Evolutionary conservation across 1,284 basidiomycete genomes (phyloP).

Genomic region (Irpex sp.): DNA sequence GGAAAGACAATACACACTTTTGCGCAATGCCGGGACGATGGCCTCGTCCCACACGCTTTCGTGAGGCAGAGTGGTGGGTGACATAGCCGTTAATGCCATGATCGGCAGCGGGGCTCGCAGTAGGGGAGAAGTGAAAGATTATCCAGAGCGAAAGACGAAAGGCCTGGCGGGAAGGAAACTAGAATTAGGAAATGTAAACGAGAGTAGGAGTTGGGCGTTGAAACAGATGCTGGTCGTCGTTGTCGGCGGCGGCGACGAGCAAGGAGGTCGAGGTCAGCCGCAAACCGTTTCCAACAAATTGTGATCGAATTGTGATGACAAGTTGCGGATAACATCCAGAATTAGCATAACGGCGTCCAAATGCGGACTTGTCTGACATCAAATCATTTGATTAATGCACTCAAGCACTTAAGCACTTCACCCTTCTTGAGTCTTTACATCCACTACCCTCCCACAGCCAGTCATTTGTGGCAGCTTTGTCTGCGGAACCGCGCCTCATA

Average conservation of each 20-base stretch:
- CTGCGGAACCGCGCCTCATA: conserved; percentile 2
- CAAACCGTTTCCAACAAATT: conserved; percentile 4
- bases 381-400: not conserved
- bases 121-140: conserved; percentile 15
- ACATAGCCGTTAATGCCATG: conserved; percentile 36
- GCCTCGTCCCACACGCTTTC: conserved; percentile 67
- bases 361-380: not conserved
- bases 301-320: conserved; percentile 2
- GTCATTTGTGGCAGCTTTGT: not conserved
- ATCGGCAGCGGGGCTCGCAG: conserved; percentile 11
- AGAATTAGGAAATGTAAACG: conserved; percentile 5
- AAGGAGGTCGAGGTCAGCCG: not conserved
- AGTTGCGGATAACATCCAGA: not conserved
- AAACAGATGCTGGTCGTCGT: not conserved
- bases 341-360: not conserved
- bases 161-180: not conserved
- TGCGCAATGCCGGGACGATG: conserved; percentile 66
- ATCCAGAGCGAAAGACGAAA: conserved; percentile 8
- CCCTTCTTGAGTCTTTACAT: not conserved
- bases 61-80: conserved; percentile 45
- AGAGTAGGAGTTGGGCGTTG: conserved; percentile 15
- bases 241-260: conserved; percentile 7
- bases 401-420: not conserved
- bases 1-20: conserved; percentile 41
- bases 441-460: not conserved